phyloP scores from a whole-genome alignment of 2,329 filamentous ascomycete genomes.

The Exserohilum rostratum region DNA sequence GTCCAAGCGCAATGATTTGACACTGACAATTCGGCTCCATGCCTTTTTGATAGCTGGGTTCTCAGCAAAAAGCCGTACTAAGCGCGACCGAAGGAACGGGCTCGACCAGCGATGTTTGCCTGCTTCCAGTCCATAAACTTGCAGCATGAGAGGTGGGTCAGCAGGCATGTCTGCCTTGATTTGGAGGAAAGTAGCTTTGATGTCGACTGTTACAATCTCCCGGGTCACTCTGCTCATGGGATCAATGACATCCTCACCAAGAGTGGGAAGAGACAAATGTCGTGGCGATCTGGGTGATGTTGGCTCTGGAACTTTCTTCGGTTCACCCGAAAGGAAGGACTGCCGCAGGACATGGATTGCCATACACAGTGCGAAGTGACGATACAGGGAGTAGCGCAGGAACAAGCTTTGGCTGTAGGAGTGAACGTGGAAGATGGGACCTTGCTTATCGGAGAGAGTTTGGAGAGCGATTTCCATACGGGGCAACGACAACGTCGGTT shows the following conservation, averaged over 20 bases:
- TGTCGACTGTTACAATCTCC: conserved; percentile 81
- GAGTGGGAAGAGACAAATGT: conserved; percentile 42
- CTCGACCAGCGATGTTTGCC: conserved; percentile 87
- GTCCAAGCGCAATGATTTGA: conserved; percentile 82
- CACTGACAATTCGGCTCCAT: conserved; percentile 85
- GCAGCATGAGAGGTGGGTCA: conserved; percentile 90
- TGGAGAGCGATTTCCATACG: conserved; percentile 85
- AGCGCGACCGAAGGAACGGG: conserved; percentile 77
- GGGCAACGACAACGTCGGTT: conserved; percentile 85
- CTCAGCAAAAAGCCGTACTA: conserved; percentile 85
- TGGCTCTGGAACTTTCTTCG: conserved; percentile 18
- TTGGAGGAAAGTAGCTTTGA: conserved; percentile 82
- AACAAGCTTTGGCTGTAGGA: conserved; percentile 79
- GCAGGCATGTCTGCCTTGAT: conserved; percentile 86
- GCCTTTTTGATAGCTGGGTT: conserved; percentile 80
- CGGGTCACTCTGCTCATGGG: conserved; percentile 34
- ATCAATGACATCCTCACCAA: conserved; percentile 39
- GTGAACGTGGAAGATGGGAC: conserved; percentile 85
- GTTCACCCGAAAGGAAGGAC: conserved; percentile 46
- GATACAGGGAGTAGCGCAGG: conserved; percentile 89
- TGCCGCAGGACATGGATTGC: conserved; percentile 72
- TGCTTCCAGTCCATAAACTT: conserved; percentile 80
- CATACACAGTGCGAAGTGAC: conserved; percentile 87
- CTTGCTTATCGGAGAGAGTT: conserved; percentile 83
- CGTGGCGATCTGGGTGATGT: conserved; percentile 22